Base-by-base conservation (phyloP, 1,284 basidiomycete genomes). In the Entoloma clypeatum region DNA sequence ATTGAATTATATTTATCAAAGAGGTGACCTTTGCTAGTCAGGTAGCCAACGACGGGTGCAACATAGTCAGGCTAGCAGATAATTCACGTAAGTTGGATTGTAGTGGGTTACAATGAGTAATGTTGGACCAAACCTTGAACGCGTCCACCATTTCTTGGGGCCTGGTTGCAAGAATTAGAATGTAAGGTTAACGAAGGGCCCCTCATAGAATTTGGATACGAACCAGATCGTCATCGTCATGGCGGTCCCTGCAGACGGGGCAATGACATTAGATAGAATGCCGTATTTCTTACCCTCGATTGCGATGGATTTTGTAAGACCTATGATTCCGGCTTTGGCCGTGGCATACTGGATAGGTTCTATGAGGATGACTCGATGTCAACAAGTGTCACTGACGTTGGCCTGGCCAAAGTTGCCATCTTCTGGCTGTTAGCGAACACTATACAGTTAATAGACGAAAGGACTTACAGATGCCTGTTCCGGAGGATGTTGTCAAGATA, bases 321-420 rank as follows among this genome's bases (percentile, higher is more conserved):
- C 93, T 49, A 92, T 85, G 55, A 99, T 90, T 29, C 80, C 95
- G 43, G 92, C 88, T 66, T 99, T 99, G 25, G 95, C 95, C 3
- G 94, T 84, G 13, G 86, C 85, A 62, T 96, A 95, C 85, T 85
- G 17, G 6, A 23, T 13, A 30, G n/a, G 23, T 36, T 18, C 24
- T 11, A 24, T 8, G 21, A 21, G 5, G 29, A 6, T 33, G n/a
- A 8, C 13, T 23, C 25, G 5, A 10, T 10, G 13, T n/a, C 13
- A 31, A 29, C 16, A 19, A n/a, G 28, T 9, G 16, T 13, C 21
- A 25, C 72, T 49, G 47, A 85, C 86, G 52, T 90, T 93, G 32
- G 81, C 82, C 63, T 97, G 92, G 19, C 93, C 94, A 61, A 96
- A 92, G 66, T 96, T 94, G 13, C 95, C 95, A 59, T 92, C 89